Conservation (phyloP, 352 stramenopile species). For the Phytopythium ostracodes region DNA sequence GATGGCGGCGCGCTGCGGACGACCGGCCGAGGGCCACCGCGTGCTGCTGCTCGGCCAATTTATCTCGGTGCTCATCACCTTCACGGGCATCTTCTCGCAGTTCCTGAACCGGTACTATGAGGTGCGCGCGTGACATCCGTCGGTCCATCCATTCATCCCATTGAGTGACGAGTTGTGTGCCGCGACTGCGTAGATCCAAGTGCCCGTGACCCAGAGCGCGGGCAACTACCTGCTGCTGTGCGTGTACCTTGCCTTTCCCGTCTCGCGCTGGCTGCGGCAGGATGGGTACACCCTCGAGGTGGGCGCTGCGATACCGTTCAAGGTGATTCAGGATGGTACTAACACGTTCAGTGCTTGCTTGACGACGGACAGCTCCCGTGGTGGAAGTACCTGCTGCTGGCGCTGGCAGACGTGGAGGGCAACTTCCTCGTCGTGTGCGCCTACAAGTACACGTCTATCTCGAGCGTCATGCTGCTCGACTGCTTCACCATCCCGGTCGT, state of each 20-base stretch:
- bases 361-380: conserved; percentile 42
- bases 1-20: background rate
- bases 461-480: conserved; percentile 94
- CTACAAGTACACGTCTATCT: conserved; percentile 96
- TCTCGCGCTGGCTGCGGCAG: conserved; percentile 37
- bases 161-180: conserved; percentile 5
- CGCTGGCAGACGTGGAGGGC: conserved; percentile 92
- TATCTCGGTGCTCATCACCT: conserved; percentile 87
- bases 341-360: too few species aligned
- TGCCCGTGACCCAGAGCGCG: conserved; percentile 69
- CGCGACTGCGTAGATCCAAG: conserved; percentile 46
- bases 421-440: conserved; percentile 95
- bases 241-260: conserved; percentile 43
- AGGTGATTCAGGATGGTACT: too few species aligned
- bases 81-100: conserved; percentile 85
- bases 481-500: conserved; percentile 94
- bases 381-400: conserved; percentile 91
- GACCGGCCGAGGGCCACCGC: conserved; percentile 28
- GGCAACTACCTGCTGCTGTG: conserved; percentile 71
- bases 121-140: conserved; percentile 19
- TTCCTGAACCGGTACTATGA: conserved; percentile 75
- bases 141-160: too few species aligned
- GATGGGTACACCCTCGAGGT: conserved; percentile 48
- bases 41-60: conserved; percentile 81
- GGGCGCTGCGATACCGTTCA: background rate